Evolutionary conservation across 805 yeast genomes (phyloP).

Genomic region (Myxozyma nipponensis): DNA sequence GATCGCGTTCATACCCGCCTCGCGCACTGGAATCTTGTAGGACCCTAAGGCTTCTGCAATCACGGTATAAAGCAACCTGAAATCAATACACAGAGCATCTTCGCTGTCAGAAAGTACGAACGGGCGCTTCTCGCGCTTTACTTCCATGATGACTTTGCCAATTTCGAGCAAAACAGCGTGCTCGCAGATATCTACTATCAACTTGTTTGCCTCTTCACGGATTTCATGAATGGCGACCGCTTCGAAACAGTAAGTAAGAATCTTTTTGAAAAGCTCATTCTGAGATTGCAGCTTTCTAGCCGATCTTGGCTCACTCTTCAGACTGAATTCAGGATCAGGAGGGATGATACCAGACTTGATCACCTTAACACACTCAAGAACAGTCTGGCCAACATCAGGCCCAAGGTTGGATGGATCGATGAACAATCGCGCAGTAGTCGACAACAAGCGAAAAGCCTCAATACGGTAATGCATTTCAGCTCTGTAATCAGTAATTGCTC

Average conservation of each 20-base stretch:
- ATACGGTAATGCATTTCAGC: slow-evolving; percentile 60
- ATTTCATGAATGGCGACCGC: slow-evolving; percentile 73
- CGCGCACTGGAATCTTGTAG: slow-evolving; percentile 64
- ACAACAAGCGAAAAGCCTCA: slow-evolving; percentile 72
- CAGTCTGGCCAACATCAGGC: slow-evolving; percentile 11
- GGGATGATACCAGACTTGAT: slow-evolving; percentile 24
- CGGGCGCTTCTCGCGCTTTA: slow-evolving; percentile 51
- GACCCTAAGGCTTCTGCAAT: slow-evolving; percentile 77
- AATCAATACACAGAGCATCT: slow-evolving; percentile 66
- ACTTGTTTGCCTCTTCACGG: slow-evolving; percentile 57
- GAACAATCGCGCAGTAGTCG: slow-evolving; percentile 62
- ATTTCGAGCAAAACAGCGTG: slow-evolving; percentile 78
- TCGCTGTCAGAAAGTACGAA: slow-evolving; percentile 77
- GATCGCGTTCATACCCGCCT: slow-evolving; percentile 65
- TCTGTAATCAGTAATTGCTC: slow-evolving; percentile 63
- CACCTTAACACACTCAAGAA: slow-evolving; percentile 19
- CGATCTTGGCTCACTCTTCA: slow-evolving; percentile 17
- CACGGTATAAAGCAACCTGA: slow-evolving; percentile 67
- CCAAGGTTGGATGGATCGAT: slow-evolving; percentile 44
- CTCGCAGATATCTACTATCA: slow-evolving; percentile 64
- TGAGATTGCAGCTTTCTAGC: slow-evolving; percentile 39
- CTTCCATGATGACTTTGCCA: slow-evolving; percentile 66
- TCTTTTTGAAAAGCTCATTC: slow-evolving; percentile 57
- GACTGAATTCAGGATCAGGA: slow-evolving; percentile 22
- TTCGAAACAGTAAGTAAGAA: slow-evolving; percentile 52